Evolutionary conservation across 495 filamentous ascomycete genomes (phyloP).

Genomic region (Entonaema liquescens): DNA sequence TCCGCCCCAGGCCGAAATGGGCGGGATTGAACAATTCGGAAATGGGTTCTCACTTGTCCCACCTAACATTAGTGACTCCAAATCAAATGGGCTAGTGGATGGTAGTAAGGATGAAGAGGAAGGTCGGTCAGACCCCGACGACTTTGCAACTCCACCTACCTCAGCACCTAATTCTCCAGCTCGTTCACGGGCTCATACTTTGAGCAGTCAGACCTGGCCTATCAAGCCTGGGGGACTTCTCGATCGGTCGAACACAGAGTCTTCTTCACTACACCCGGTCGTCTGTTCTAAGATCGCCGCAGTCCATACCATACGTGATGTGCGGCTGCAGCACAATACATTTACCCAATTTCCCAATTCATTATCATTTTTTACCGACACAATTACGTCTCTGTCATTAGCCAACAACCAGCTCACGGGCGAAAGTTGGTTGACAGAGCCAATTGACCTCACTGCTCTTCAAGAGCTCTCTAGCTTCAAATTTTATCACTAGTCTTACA

Average conservation of each 20-base stretch:
- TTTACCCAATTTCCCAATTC: slow-evolving; percentile 74
- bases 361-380: slow-evolving; percentile 70
- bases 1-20: slow-evolving; percentile 37
- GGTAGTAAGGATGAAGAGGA: slow-evolving; percentile 47
- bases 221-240: slow-evolving; percentile 75
- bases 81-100: neutral
- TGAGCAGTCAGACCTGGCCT: slow-evolving; percentile 62
- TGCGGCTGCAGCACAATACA: slow-evolving; percentile 80
- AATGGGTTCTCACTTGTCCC: slow-evolving; percentile 29
- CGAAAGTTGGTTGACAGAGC: slow-evolving; percentile 65
- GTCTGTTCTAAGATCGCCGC: slow-evolving; percentile 59
- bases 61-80: neutral
- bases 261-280: slow-evolving; percentile 61
- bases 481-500: slow-evolving; percentile 71
- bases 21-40: slow-evolving; percentile 38
- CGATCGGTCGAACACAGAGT: slow-evolving; percentile 73
- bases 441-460: slow-evolving; percentile 74
- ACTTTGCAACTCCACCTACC: slow-evolving; percentile 66
- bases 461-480: slow-evolving; percentile 73
- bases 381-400: slow-evolving; percentile 78
- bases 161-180: slow-evolving; percentile 57
- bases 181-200: slow-evolving; percentile 52
- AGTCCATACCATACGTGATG: slow-evolving; percentile 56
- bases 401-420: slow-evolving; percentile 78
- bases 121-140: slow-evolving; percentile 72